Evolutionary conservation across 1,139 yeast species (phyloP), one percentile per base, ranked within the genome.

Genomic region (Pichia sp.): DNA sequence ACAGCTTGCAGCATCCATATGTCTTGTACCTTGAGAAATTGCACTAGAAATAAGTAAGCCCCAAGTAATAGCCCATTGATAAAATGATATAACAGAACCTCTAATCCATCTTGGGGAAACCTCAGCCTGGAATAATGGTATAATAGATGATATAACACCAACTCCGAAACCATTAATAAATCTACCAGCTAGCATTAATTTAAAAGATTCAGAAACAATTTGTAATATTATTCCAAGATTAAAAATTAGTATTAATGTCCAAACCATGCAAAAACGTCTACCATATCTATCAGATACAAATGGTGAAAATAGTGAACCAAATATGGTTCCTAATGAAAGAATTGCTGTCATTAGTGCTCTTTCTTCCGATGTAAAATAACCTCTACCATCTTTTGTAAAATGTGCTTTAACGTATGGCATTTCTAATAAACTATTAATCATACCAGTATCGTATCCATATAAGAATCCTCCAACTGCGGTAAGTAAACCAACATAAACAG

Each of bases 11-110:
- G 71, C 73, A 23, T 66, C 49, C 35, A 79, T 61, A 27, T 67
- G 60, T 46, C 82, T 76, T 0, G 92, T 84, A 1, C 87, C 92
- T 58, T 85, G 94, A 29, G 87, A 76, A 3, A 84, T 78, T 1
- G 87, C 89, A 67, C 85, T 80, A 5, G 90, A 83, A 6, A 81
- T 78, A 35, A 84, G 60, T 35, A 85, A 66, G 1, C 94, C 94
- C 84, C 89, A 80, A 1, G 94, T 85, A 50, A 85, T 84, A 25
- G 92, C 87, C 87, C 89, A 83, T 61, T 85, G 94, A 64, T 83
- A 85, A 2, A 86, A 74, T 49, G 85, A 82, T 39, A 84, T 87
- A 54, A 85, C 76, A 6, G 89, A 81, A 50, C 94, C 95, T 70
- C 94, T 74, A 37, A 82, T 76, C 75, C 82, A 78, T 60, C 78